Conservation (phyloP, 2,329 filamentous ascomycete genomes). For the Exophiala calicioides region DNA sequence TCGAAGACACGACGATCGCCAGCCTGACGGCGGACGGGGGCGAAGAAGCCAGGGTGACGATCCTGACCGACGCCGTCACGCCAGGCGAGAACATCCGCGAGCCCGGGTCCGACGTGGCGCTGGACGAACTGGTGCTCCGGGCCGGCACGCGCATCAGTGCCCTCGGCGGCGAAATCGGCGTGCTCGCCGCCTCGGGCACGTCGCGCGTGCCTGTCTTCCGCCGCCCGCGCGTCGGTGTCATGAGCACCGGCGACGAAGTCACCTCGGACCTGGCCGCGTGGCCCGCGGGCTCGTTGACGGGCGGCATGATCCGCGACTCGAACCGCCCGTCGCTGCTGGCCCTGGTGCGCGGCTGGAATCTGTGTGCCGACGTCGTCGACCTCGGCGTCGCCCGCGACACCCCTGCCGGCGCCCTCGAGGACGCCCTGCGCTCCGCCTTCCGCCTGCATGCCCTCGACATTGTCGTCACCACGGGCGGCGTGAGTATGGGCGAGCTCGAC, state of each 20-base stretch:
- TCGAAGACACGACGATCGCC: conserved; percentile 83
- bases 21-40: conserved; percentile 64
- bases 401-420: conserved; percentile 70
- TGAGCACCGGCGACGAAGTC: conserved; percentile 95
- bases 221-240: conserved; percentile 76
- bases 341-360: conserved; percentile 72
- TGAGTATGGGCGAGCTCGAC: conserved; percentile 97
- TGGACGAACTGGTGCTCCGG: conserved; percentile 68
- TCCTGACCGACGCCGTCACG: conserved; percentile 73
- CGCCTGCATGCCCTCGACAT: conserved; percentile 65
- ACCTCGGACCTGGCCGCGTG: conserved; percentile 68
- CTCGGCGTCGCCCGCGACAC: conserved; percentile 70
- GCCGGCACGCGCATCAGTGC: conserved; percentile 82
- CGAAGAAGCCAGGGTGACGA: conserved; percentile 86
- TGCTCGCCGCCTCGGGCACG: conserved; percentile 82
- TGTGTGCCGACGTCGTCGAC: conserved; percentile 67
- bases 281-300: conserved; percentile 60
- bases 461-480: conserved; percentile 88
- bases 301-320: conserved; percentile 89
- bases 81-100: conserved; percentile 87
- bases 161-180: conserved; percentile 85
- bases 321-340: conserved; percentile 87
- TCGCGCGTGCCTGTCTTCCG: conserved; percentile 70
- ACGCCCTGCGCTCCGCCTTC: conserved; percentile 72
- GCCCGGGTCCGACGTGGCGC: conserved; percentile 80